Percentiles rank a stretch among this genome's conserved stretches.
These are phyloP conservation scores for Mycena sp. DNA, from an alignment of 1,284 basidiomycete genomes.

Conservation along the genomic window DNA sequence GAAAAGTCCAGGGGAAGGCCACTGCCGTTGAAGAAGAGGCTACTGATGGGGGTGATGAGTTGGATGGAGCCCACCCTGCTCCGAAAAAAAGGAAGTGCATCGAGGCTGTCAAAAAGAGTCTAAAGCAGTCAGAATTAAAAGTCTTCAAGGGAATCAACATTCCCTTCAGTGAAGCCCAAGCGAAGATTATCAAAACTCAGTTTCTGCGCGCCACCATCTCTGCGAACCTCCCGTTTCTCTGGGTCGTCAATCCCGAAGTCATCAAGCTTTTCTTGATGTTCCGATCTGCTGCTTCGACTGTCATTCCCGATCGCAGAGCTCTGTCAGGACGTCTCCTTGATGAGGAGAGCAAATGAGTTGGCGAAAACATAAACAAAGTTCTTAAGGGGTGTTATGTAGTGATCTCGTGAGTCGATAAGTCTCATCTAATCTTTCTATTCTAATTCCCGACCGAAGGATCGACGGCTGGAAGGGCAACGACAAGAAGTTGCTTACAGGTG, in stretches of 20 bases:
- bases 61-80: neutral
- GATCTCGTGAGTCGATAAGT: neutral
- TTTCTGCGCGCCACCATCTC: too few relatives aligned
- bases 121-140: neutral
- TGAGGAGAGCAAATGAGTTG: neutral
- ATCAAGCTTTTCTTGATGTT: too few relatives aligned
- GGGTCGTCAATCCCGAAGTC: too few relatives aligned
- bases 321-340: conserved; percentile 20
- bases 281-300: too few relatives aligned
- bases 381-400: conserved; percentile 14
- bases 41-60: neutral
- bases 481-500: conserved; percentile 9
- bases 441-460: neutral
- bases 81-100: neutral
- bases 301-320: too few relatives aligned
- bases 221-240: too few relatives aligned
- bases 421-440: too few relatives aligned
- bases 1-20: neutral
- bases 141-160: too few relatives aligned
- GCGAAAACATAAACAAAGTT: conserved; percentile 8
- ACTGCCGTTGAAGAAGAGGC: neutral
- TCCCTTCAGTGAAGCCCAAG: too few relatives aligned
- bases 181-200: too few relatives aligned
- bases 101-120: neutral
- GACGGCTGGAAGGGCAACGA: conserved; percentile 39